Conservation (phyloP, 768 basidiomycete genomes). For the Rhizopogon vinicolor region DNA sequence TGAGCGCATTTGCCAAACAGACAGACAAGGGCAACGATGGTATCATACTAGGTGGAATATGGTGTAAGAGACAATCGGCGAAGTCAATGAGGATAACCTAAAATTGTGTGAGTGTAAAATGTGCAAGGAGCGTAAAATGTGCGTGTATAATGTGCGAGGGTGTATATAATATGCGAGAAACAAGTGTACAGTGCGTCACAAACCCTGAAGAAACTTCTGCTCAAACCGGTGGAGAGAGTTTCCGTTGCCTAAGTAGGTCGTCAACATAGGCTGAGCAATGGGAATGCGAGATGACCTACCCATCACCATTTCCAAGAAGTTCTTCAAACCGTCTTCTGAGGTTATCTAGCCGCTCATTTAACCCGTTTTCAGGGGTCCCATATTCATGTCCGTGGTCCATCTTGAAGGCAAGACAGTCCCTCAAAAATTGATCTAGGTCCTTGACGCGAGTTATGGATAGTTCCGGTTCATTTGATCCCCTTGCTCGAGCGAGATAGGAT, state of each 20-base stretch:
- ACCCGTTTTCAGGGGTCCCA: constrained; percentile 1
- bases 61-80: too few relatives aligned
- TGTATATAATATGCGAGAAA: too few relatives aligned
- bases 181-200: neutral
- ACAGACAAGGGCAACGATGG: too few relatives aligned
- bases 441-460: constrained; percentile 49
- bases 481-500: constrained; percentile 65
- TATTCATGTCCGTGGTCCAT: constrained; percentile 50
- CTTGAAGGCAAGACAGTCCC: constrained; percentile 52
- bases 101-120: too few relatives aligned
- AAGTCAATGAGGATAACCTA: too few relatives aligned
- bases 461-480: constrained; percentile 70
- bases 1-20: too few relatives aligned
- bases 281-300: neutral
- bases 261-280: neutral
- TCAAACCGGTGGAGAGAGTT: neutral
- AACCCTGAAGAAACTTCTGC: neutral
- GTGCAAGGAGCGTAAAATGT: too few relatives aligned
- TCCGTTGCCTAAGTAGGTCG: neutral
- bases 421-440: constrained; percentile 63
- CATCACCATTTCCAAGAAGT: constrained; percentile 17
- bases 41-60: too few relatives aligned
- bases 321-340: constrained; percentile 25
- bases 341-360: constrained; percentile 4
- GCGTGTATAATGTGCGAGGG: too few relatives aligned